These are phyloP conservation scores for Penicillium paradoxum DNA, from an alignment of 495 filamentous ascomycete genomes.

Conservation along the genomic window DNA sequence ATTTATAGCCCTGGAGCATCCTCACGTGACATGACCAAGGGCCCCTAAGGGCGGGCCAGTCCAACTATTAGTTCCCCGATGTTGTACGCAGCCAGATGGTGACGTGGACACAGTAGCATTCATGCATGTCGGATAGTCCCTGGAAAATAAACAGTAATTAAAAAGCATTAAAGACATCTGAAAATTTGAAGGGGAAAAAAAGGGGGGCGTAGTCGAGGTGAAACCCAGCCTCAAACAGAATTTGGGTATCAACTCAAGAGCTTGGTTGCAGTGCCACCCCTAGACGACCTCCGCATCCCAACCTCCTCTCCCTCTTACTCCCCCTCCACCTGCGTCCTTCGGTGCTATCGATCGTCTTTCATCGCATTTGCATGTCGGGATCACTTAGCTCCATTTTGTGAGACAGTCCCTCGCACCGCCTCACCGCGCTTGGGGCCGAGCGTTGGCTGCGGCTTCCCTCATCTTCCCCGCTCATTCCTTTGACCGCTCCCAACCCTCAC, in stretches of 20 bases:
- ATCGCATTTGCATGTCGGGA: constrained; percentile 1
- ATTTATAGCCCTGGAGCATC: constrained; percentile 10
- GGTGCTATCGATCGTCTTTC: not conserved
- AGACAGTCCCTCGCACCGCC: constrained; percentile 1
- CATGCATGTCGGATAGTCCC: not conserved
- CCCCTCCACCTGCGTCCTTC: constrained; percentile 2
- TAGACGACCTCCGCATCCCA: constrained; percentile 11
- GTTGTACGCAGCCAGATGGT: not conserved
- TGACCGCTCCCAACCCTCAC: constrained; percentile 22
- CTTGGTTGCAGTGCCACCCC: constrained; percentile 4
- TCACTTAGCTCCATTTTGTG: not conserved
- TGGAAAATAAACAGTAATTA: not conserved
- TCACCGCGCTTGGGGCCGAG: constrained; percentile 3
- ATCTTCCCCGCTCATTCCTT: constrained; percentile 17
- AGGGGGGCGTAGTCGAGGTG: constrained; percentile 1
- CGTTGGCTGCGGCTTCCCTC: constrained; percentile 17
- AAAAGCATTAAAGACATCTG: not conserved
- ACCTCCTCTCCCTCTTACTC: constrained; percentile 5
- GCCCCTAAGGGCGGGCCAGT: not conserved
- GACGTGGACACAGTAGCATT: constrained; percentile 8
- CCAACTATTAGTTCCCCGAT: not conserved
- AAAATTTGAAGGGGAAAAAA: not conserved
- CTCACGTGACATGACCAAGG: constrained; percentile 6
- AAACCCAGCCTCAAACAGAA: constrained; percentile 10
- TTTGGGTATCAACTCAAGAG: constrained; percentile 12